Evolutionary conservation across 441 rosid species (phyloP).

Genomic region (Pelargonium australe): DNA sequence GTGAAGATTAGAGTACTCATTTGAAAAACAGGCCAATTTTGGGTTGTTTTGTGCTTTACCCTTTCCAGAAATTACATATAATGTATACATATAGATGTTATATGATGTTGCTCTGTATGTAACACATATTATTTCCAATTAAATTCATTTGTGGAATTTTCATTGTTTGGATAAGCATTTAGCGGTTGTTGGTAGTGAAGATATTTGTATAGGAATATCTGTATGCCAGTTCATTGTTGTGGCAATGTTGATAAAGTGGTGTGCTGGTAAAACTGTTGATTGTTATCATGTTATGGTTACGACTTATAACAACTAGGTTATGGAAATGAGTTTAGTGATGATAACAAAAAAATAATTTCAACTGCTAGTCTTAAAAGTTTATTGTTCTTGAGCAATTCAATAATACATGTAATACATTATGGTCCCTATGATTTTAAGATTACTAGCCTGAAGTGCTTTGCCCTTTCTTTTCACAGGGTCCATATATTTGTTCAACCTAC

Average conservation of each 20-base stretch:
- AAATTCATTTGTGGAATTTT: background rate
- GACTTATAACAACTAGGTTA: background rate
- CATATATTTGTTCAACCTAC: conserved; percentile 91
- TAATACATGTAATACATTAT: background rate
- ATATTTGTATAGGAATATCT: too few relatives aligned
- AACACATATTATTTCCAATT: background rate
- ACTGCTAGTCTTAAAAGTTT: background rate
- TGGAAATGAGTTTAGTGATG: background rate
- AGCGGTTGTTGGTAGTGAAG: too few relatives aligned
- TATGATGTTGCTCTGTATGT: background rate
- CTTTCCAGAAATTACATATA: too few relatives aligned
- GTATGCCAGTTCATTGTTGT: conserved; percentile 1
- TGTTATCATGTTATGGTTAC: background rate
- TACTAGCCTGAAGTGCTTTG: conserved; percentile 15
- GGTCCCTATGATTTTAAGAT: background rate
- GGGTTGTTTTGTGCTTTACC: too few relatives aligned
- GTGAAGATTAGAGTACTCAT: too few relatives aligned
- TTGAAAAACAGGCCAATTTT: too few relatives aligned
- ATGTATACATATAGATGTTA: background rate
- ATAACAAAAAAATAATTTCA: background rate
- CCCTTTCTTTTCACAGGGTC: conserved; percentile 52
- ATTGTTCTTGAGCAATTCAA: background rate
- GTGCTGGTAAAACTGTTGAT: background rate
- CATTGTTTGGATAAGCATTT: too few relatives aligned
- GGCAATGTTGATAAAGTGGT: background rate